These are phyloP conservation scores for Aegilops longissima DNA, from an alignment of 176 grass and related monocot genomes.

Conservation along the genomic window DNA sequence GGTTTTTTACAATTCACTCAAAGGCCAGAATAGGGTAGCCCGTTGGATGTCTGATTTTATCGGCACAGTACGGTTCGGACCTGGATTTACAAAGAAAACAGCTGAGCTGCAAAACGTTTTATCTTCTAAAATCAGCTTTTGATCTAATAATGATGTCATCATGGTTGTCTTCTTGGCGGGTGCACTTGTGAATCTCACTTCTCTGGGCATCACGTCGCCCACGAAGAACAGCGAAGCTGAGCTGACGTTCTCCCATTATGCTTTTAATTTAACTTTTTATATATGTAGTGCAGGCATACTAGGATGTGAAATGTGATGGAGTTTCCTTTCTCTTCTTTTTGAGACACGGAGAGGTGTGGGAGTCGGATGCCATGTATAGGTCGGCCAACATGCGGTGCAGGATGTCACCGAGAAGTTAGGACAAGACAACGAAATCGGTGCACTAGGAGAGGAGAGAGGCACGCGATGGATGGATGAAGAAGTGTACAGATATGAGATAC, in stretches of 20 bases:
- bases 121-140: not conserved
- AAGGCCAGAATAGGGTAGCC: too few relatives aligned
- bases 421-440: not conserved
- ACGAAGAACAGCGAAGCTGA: not conserved
- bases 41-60: too few relatives aligned
- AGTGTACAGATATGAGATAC: not conserved
- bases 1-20: too few relatives aligned
- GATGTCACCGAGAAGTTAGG: not conserved
- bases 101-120: not conserved
- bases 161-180: not conserved
- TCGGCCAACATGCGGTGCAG: too few relatives aligned
- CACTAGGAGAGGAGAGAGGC: not conserved
- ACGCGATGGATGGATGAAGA: not conserved
- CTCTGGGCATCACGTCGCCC: not conserved
- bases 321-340: too few relatives aligned
- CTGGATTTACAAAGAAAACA: too few relatives aligned
- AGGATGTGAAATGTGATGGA: too few relatives aligned
- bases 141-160: not conserved
- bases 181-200: not conserved
- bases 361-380: too few relatives aligned
- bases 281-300: not conserved
- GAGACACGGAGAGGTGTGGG: not conserved
- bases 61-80: too few relatives aligned
- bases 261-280: not conserved
- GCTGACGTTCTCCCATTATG: not conserved